phyloP scores from a whole-genome alignment of 768 basidiomycete species.

The Russula brevipes region DNA sequence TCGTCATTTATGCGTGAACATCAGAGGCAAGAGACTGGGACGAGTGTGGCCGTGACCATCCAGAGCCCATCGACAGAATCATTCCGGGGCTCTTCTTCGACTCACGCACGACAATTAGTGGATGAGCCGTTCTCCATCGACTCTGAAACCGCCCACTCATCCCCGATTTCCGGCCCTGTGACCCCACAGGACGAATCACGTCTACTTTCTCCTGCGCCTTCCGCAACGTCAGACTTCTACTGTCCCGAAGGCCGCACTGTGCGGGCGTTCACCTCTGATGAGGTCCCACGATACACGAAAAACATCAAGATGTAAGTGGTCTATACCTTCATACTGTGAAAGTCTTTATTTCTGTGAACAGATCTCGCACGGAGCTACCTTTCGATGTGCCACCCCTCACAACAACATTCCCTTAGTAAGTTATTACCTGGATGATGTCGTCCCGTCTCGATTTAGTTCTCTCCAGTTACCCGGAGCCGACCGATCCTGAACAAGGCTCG shows the following conservation, averaged over 20 bases:
- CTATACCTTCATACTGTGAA: not conserved
- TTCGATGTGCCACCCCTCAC: not conserved
- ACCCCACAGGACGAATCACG: not conserved
- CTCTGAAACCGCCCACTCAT: not conserved
- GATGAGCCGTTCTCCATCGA: not conserved
- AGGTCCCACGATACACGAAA: conserved; percentile 12
- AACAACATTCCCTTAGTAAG: not conserved
- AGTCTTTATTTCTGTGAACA: not conserved
- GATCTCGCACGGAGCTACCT: not conserved
- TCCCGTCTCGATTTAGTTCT: not conserved
- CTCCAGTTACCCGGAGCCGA: not conserved
- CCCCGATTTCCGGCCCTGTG: not conserved
- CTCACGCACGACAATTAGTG: not conserved
- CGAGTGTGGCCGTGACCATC: not conserved
- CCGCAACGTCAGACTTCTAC: not conserved
- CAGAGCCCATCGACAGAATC: conserved; percentile 8
- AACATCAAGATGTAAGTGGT: not conserved
- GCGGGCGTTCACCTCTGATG: conserved; percentile 1
- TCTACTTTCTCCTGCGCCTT: not conserved
- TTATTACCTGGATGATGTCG: not conserved
- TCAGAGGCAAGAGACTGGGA: conserved; percentile 1
- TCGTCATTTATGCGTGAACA: not conserved
- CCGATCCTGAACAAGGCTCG: not conserved
- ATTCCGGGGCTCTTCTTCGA: not conserved
- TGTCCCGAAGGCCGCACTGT: not conserved